These are phyloP conservation scores for Luffa aegyptiaca DNA, from an alignment of 306 rosid species.

Conservation along the genomic window DNA sequence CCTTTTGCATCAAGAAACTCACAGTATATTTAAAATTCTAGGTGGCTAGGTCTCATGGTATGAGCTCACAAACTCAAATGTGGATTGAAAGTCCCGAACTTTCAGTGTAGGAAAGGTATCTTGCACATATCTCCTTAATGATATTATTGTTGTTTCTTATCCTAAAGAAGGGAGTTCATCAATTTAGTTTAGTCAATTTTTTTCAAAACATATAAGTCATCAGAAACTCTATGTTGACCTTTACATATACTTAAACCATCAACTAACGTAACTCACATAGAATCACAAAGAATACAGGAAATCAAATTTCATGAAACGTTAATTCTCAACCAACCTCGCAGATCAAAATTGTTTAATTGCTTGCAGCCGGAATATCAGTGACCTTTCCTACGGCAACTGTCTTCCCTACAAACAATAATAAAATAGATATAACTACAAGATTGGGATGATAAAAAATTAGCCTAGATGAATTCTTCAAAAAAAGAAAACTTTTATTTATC, in stretches of 20 bases:
- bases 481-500: background rate
- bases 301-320: constrained; percentile 8
- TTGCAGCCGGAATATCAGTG: constrained; percentile 33
- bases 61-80: background rate
- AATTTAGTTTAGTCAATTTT: background rate
- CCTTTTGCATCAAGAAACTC: background rate
- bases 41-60: background rate
- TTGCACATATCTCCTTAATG: background rate
- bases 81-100: background rate
- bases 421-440: constrained; percentile 3
- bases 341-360: constrained; percentile 54
- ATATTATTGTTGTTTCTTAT: background rate
- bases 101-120: background rate
- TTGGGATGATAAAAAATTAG: background rate
- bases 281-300: background rate
- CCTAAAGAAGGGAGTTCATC: background rate
- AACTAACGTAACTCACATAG: background rate
- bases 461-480: background rate
- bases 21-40: background rate
- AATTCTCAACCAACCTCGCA: constrained; percentile 31
- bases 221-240: background rate
- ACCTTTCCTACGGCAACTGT: constrained; percentile 93
- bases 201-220: background rate
- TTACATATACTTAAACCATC: background rate
- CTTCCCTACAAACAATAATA: constrained; percentile 47